Evolutionary conservation across 2,329 filamentous ascomycete genomes (phyloP).

Genomic region (Verticillium zaregamsianum): DNA sequence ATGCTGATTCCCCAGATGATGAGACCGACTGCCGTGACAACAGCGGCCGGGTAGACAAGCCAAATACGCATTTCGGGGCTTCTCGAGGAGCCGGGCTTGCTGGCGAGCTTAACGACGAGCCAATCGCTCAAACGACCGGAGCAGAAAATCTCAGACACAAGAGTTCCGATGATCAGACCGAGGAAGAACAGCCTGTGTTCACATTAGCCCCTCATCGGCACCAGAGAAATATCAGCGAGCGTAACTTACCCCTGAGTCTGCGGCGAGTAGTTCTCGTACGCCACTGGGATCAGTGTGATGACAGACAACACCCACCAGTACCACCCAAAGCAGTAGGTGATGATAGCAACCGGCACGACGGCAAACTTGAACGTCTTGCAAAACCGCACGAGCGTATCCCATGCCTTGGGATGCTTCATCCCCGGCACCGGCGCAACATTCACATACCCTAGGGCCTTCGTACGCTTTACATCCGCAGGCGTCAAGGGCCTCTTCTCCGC

Average conservation of each 20-base stretch:
- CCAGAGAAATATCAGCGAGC: background rate
- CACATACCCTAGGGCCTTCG: conserved; percentile 37
- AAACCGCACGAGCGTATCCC: conserved; percentile 41
- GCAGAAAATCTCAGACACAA: conserved; percentile 45
- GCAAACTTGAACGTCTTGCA: conserved; percentile 40
- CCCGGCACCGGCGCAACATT: conserved; percentile 43
- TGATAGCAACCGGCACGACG: conserved; percentile 38
- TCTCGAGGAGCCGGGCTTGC: conserved; percentile 34
- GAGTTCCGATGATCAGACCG: conserved; percentile 47
- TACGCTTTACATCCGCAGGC: conserved; percentile 24
- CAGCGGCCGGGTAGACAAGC: conserved; percentile 48
- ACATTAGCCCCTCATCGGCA: background rate
- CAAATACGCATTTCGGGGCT: conserved; percentile 52
- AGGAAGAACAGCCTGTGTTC: conserved; percentile 40
- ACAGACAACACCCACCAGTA: conserved; percentile 55
- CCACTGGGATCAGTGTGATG: conserved; percentile 48
- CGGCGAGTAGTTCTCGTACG: conserved; percentile 42
- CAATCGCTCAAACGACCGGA: conserved; percentile 50
- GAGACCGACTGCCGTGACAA: conserved; percentile 43
- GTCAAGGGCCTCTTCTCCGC: conserved; percentile 5
- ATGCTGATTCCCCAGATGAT: conserved; percentile 53
- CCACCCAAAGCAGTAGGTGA: conserved; percentile 48
- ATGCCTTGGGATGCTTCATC: conserved; percentile 45
- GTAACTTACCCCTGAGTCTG: conserved; percentile 41
- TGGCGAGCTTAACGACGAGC: conserved; percentile 41